Evolutionary conservation across 2,329 filamentous ascomycete genomes (phyloP), one percentile per base, ranked within the genome.

Genomic region (Lasiodiplodia sp.): DNA sequence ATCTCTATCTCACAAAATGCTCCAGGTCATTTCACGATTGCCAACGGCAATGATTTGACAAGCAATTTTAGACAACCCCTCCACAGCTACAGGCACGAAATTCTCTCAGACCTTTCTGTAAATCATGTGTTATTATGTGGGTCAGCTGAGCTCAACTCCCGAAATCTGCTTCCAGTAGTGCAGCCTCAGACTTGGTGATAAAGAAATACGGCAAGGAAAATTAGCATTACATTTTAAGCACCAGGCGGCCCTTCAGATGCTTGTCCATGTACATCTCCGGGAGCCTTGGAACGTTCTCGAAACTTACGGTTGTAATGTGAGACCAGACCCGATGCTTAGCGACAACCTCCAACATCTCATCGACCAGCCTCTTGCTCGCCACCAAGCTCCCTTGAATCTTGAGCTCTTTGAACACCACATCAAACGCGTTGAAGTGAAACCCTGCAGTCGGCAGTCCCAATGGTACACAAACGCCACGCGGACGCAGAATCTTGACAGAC

Each of bases 351-450:
- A 75, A 67, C 74, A 76, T 75, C 14, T 71, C 49, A 60, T 75
- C 71, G 28, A 74, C 73, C n/a, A 75, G 70, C 4, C 72, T 70
- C 31, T 70, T 72, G 25, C 72, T 73, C 47, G 73, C 70, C 18
- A 75, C 75, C 70, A 75, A 76, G 64, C 71, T 74, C 40, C 74
- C 75, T 57, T 69, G 70, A 18, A 75, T 75, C 8, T 70, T 71
- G 2, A 75, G 70, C 57, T 76, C 74, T 31, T 71, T 71, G 57
- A 75, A 75, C 0, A 75, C 72, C 58, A 76, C 71, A 8, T 71
- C 70, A 18, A 75, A 73, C 1, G 72, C 72, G 47, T 75, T 72
- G n/a, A 76, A 75, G 10, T 74, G 70, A 72, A 72, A 75, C n/a
- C 70, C 72, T 23, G 73, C 72, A 55, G 71, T 72, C 2, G 73